A percentile compares a stretch with the other conserved stretches of the same genome.
phyloP scores from a whole-genome alignment of 176 grass and related monocot genomes.

The Musa schizocarpa region DNA sequence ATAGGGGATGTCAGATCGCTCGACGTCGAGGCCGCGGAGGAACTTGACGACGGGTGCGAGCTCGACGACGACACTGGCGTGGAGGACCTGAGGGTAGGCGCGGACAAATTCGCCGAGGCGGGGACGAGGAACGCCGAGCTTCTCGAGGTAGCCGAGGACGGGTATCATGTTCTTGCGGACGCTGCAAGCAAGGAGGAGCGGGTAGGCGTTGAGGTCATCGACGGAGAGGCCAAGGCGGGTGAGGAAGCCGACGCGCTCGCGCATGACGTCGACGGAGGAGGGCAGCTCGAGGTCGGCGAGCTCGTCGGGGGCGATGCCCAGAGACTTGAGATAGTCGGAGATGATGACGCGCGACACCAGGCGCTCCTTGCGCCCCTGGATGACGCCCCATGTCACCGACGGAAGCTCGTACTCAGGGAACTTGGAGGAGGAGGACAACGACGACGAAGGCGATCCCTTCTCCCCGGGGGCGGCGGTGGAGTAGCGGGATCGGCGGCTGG shows the following conservation, averaged over 20 bases:
- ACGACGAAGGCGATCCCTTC: background rate
- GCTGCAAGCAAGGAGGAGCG: slow-evolving; percentile 75
- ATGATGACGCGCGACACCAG: slow-evolving; percentile 84
- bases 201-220: slow-evolving; percentile 81
- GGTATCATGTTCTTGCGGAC: slow-evolving; percentile 84
- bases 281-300: slow-evolving; percentile 77
- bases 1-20: slow-evolving; percentile 71
- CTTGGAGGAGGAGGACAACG: slow-evolving; percentile 23
- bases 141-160: slow-evolving; percentile 90
- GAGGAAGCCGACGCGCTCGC: slow-evolving; percentile 95
- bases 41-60: slow-evolving; percentile 61
- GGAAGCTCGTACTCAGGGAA: slow-evolving; percentile 93
- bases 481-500: background rate
- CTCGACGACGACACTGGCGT: slow-evolving; percentile 87
- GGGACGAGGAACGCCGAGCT: slow-evolving; percentile 65
- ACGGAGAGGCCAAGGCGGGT: slow-evolving; percentile 79
- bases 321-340: slow-evolving; percentile 84
- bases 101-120: slow-evolving; percentile 67
- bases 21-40: slow-evolving; percentile 83
- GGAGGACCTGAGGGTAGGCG: slow-evolving; percentile 71
- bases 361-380: slow-evolving; percentile 87
- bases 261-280: slow-evolving; percentile 81
- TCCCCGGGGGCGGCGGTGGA: background rate
- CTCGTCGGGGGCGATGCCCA: slow-evolving; percentile 71
- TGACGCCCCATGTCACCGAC: slow-evolving; percentile 86